phyloP scores from a whole-genome alignment of 2,329 filamentous ascomycete genomes.

The Aspergillus sp. region DNA sequence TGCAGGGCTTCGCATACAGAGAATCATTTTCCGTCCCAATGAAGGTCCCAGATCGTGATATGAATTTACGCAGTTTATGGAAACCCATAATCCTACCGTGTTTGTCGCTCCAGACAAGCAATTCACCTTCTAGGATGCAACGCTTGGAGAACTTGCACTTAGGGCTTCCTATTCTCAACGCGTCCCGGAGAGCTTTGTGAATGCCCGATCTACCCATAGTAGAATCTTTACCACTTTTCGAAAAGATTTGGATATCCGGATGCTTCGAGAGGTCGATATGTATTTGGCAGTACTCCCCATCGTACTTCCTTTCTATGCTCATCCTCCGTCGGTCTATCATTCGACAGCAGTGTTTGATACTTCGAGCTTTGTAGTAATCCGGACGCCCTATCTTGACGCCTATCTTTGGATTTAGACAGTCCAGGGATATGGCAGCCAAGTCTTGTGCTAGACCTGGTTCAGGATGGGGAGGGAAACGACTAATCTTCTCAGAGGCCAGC shows the following conservation, averaged over 20 bases:
- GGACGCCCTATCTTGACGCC: slow-evolving; percentile 61
- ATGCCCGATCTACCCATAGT: slow-evolving; percentile 62
- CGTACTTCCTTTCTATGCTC: slow-evolving; percentile 75
- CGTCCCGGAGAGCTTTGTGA: slow-evolving; percentile 57
- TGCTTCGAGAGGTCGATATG: slow-evolving; percentile 62
- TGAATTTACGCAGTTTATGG: slow-evolving; percentile 73
- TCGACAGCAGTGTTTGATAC: slow-evolving; percentile 66
- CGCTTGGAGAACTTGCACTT: slow-evolving; percentile 54
- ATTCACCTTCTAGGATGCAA: slow-evolving; percentile 78
- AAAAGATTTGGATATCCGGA: slow-evolving; percentile 67
- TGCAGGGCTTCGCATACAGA: slow-evolving; percentile 41
- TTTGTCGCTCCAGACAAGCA: slow-evolving; percentile 68
- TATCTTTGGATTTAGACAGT: slow-evolving; percentile 47
- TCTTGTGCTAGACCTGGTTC: slow-evolving; percentile 23
- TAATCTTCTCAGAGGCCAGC: slow-evolving; percentile 38
- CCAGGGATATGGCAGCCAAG: slow-evolving; percentile 29
- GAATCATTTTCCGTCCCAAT: slow-evolving; percentile 65
- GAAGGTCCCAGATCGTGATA: slow-evolving; percentile 63
- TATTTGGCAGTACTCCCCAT: slow-evolving; percentile 86
- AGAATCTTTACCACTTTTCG: slow-evolving; percentile 86
- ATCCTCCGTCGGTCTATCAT: slow-evolving; percentile 56
- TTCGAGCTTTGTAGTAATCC: slow-evolving; percentile 58
- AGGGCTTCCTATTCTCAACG: slow-evolving; percentile 54
- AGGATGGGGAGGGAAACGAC: slow-evolving; percentile 30
- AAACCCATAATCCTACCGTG: slow-evolving; percentile 64